A percentile compares a stretch with the other conserved stretches of the same genome.
Conservation (phyloP, 2,329 filamentous ascomycete genomes). For the Trichothecium roseum region DNA sequence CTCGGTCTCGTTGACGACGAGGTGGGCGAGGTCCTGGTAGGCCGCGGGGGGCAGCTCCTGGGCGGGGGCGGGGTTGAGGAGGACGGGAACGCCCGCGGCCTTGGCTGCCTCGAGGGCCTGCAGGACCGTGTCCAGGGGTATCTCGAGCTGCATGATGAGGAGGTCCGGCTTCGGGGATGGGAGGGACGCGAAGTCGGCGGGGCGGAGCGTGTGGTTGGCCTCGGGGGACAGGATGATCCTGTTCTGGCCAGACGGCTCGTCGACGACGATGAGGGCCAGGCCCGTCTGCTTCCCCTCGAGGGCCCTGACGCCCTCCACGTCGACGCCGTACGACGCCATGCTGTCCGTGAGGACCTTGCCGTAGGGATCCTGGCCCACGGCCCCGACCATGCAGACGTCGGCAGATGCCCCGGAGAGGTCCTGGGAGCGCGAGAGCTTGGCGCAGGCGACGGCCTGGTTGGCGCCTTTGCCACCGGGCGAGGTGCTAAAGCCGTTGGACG, state of each 20-base stretch:
- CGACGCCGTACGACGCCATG: constrained; percentile 51
- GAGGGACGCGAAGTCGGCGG: constrained; percentile 22
- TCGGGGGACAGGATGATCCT: constrained; percentile 65
- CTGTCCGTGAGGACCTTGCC: constrained; percentile 47
- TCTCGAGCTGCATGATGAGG: constrained; percentile 70
- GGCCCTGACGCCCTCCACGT: constrained; percentile 41
- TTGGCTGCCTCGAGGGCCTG: constrained; percentile 45
- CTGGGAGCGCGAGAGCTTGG: constrained; percentile 58
- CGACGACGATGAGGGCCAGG: constrained; percentile 66
- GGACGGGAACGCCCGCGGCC: constrained; percentile 43
- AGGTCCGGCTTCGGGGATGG: constrained; percentile 41
- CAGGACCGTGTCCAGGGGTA: constrained; percentile 55
- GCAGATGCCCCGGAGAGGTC: constrained; percentile 22
- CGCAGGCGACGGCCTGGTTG: constrained; percentile 87
- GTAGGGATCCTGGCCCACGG: constrained; percentile 61
- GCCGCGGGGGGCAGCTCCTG: constrained; percentile 54
- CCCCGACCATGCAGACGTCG: constrained; percentile 60
- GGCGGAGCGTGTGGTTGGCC: constrained; percentile 48
- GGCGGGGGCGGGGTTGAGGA: constrained; percentile 82
- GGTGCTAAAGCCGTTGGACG: constrained; percentile 64
- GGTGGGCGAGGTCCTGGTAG: constrained; percentile 60
- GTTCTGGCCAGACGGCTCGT: constrained; percentile 63
- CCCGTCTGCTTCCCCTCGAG: constrained; percentile 45
- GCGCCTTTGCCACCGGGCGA: constrained; percentile 89
- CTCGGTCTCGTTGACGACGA: constrained; percentile 88